Conservation (phyloP, 2,329 filamentous ascomycete species). For the Diaporthe ilicicola region DNA sequence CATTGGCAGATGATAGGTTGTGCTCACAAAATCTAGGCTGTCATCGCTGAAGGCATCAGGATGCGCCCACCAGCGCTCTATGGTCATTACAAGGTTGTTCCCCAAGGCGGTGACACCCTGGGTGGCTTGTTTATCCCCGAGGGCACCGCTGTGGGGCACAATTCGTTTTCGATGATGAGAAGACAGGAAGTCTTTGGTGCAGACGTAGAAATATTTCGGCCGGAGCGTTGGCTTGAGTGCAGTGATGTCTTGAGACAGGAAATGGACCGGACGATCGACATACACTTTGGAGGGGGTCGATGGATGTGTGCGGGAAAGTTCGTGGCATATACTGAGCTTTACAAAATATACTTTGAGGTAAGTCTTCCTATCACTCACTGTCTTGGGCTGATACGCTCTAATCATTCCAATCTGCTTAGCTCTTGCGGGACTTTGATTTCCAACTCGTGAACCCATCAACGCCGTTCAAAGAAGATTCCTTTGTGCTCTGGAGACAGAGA, state of each 20-base stretch:
- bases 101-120: constrained; percentile 9
- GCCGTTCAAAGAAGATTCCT: not conserved
- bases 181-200: constrained; percentile 46
- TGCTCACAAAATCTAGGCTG: constrained; percentile 18
- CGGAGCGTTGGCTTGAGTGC: constrained; percentile 65
- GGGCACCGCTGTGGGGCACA: constrained; percentile 21
- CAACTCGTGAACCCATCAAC: not conserved
- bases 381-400: not conserved
- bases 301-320: constrained; percentile 52
- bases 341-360: constrained; percentile 15
- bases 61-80: constrained; percentile 44
- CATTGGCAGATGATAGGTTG: too few species aligned
- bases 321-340: constrained; percentile 52
- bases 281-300: constrained; percentile 50
- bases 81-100: constrained; percentile 32
- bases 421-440: constrained; percentile 7
- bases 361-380: not conserved
- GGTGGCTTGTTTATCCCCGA: constrained; percentile 10
- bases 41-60: constrained; percentile 49
- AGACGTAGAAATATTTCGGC: constrained; percentile 66
- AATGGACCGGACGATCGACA: constrained; percentile 46
- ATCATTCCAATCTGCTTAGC: not conserved
- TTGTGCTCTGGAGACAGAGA: constrained; percentile 1
- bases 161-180: constrained; percentile 18
- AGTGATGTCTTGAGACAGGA: constrained; percentile 45